Base-by-base conservation (phyloP, 2,329 filamentous ascomycete species). In the Alternaria rosae region DNA sequence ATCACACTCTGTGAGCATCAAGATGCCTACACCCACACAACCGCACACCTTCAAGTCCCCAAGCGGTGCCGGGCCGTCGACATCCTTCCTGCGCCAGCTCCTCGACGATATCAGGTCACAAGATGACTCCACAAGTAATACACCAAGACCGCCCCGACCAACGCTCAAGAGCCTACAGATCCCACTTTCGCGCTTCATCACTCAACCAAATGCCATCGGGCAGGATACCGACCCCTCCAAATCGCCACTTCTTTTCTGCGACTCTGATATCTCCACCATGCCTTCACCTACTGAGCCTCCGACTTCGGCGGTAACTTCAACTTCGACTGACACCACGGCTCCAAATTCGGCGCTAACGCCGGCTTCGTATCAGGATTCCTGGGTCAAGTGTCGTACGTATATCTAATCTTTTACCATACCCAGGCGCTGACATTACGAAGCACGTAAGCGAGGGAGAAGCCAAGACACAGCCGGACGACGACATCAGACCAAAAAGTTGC, bases 21-120 rank as follows among this genome's bases (percentile, higher is more conserved):
- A 30, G 50, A 77, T 78, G 75, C 45, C 67, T 70, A 71, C 67
- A 60, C 73, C 73, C 45, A 51, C 53, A 9, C 61, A 54, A n/a
- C 62, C 35, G 11, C 25, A 68, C 42, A 62, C 58, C 45, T 44
- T 28, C 30, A 47, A 28, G 21, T 41, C 42, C n/a, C 43, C 57
- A 41, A 32, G 51, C 13, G 65, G 57, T 25, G 20, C 56, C 10
- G 70, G 55, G 7, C 68, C 69, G 8, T 63, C 68, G 21, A 50
- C 61, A 10, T 71, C 70, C 5, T 57, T 73, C 15, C 68, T 77
- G 12, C 65, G 71, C 28, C 61, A 68, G 20, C 67, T 78, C 7
- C 67, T 77, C 15, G 66, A 74, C 17, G 72, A 76, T 38, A 72
- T 77, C 60, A 70, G 62, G 61, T 32, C 20, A 28, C 35, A 26